These are phyloP conservation scores for Komagataella phaffii DNA, from an alignment of 805 yeast genomes.

Conservation along the genomic window DNA sequence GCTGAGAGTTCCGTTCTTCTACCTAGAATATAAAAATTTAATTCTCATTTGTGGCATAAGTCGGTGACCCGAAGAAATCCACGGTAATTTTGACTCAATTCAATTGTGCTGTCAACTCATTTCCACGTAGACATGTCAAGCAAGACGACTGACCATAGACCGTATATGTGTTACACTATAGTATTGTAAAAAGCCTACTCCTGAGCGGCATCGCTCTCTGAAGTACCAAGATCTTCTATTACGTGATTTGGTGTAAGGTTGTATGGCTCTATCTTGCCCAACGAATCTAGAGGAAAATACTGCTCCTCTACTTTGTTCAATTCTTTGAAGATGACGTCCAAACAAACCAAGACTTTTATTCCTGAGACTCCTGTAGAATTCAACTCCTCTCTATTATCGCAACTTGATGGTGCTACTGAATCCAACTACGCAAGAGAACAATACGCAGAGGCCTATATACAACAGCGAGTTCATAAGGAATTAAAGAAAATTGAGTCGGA, in stretches of 20 bases:
- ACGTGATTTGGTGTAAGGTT: not conserved
- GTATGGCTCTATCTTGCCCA: not conserved
- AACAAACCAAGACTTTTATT: conserved; percentile 49
- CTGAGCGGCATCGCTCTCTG: too few species aligned
- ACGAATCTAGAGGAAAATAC: not conserved
- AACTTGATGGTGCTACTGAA: conserved; percentile 49
- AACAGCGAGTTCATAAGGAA: conserved; percentile 48
- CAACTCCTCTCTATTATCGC: conserved; percentile 48
- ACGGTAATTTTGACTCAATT: too few species aligned
- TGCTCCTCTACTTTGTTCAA: not conserved
- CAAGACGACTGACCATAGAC: too few species aligned
- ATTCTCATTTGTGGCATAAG: too few species aligned
- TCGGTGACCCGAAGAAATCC: too few species aligned
- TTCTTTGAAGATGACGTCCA: not conserved
- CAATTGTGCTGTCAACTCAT: too few species aligned
- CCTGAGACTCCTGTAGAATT: conserved; percentile 60
- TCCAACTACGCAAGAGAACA: conserved; percentile 63
- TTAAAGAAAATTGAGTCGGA: conserved; percentile 39
- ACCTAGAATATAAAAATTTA: too few species aligned
- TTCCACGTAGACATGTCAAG: too few species aligned
- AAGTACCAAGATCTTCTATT: too few species aligned
- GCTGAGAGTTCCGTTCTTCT: too few species aligned
- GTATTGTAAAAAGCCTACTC: too few species aligned
- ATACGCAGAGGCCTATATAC: conserved; percentile 50
- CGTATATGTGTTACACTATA: too few species aligned